Percentiles rank a stretch among this genome's conserved stretches.
phyloP scores from a whole-genome alignment of 2,329 filamentous ascomycete genomes.

The Cladophialophora chaetospira region DNA sequence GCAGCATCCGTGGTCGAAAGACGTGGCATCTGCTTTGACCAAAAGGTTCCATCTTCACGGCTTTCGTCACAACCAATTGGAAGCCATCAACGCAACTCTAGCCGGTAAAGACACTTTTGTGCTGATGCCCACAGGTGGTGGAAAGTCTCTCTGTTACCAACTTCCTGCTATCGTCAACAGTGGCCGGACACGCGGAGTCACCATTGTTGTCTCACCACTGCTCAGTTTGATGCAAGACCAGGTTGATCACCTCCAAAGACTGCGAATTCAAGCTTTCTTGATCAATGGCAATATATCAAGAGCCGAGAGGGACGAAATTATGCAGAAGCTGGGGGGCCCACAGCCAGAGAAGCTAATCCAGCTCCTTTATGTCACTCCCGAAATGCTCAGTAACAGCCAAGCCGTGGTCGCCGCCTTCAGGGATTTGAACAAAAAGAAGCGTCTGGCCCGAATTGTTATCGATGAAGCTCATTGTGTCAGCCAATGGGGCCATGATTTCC shows the following conservation, averaged over 20 bases:
- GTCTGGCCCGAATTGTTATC: conserved; percentile 88
- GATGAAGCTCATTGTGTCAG: conserved; percentile 99
- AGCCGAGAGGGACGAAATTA: conserved; percentile 62
- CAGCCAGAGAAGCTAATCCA: conserved; percentile 77
- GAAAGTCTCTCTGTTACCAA: conserved; percentile 96
- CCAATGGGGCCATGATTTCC: conserved; percentile 98
- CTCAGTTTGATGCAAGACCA: conserved; percentile 98
- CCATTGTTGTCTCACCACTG: conserved; percentile 90
- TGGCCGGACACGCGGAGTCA: conserved; percentile 82
- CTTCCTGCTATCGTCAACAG: conserved; percentile 80
- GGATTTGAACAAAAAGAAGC: conserved; percentile 67
- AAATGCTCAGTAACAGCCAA: conserved; percentile 87
- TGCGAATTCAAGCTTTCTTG: conserved; percentile 76
- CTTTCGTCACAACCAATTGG: conserved; percentile 87
- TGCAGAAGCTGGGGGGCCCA: conserved; percentile 60
- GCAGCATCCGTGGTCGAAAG: conserved; percentile 77
- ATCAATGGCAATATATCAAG: conserved; percentile 82
- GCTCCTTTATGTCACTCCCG: conserved; percentile 91
- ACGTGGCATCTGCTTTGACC: conserved; percentile 78
- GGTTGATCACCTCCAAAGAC: conserved; percentile 73
- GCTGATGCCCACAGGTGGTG: conserved; percentile 95
- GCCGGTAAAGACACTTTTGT: conserved; percentile 88
- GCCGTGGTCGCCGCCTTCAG: conserved; percentile 67
- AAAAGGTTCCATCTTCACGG: conserved; percentile 81
- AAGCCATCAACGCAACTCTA: conserved; percentile 93